Conservation (phyloP, 2,329 filamentous ascomycete genomes). For the Pochonia chlamydosporia region DNA sequence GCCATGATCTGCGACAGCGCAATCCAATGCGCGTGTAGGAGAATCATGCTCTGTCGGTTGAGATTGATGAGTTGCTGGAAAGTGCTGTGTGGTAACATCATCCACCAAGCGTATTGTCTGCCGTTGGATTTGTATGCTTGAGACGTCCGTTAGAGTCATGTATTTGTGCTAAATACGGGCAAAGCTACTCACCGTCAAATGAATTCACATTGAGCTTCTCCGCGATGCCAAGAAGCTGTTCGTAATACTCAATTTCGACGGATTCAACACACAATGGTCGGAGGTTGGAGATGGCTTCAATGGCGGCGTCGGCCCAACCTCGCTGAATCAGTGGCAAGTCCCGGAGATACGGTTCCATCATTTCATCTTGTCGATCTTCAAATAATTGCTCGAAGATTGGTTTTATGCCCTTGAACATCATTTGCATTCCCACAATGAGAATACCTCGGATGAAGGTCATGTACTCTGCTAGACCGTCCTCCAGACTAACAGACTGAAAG, state of each 20-base stretch:
- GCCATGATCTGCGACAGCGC: slow-evolving; percentile 49
- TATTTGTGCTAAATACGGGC: background rate
- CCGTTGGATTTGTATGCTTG: slow-evolving; percentile 45
- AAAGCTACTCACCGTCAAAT: slow-evolving; percentile 38
- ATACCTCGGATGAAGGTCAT: slow-evolving; percentile 56
- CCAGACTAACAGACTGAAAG: slow-evolving; percentile 52
- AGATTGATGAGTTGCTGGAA: slow-evolving; percentile 46
- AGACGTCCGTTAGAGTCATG: slow-evolving; percentile 3
- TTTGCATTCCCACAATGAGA: slow-evolving; percentile 47
- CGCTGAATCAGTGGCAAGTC: slow-evolving; percentile 38
- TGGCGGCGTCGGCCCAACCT: slow-evolving; percentile 41
- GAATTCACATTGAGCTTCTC: slow-evolving; percentile 47
- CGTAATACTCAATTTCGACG: slow-evolving; percentile 41
- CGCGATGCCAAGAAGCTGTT: slow-evolving; percentile 39
- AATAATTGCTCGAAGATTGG: slow-evolving; percentile 45
- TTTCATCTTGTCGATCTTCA: slow-evolving; percentile 31
- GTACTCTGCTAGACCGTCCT: slow-evolving; percentile 54
- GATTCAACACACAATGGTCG: slow-evolving; percentile 35
- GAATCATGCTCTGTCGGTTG: slow-evolving; percentile 36
- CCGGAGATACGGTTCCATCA: slow-evolving; percentile 40
- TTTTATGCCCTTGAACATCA: slow-evolving; percentile 42
- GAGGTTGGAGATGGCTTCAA: slow-evolving; percentile 35
- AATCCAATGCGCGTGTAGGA: slow-evolving; percentile 51
- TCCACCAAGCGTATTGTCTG: slow-evolving; percentile 52
- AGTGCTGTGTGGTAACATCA: slow-evolving; percentile 46